These are phyloP conservation scores for Isatis lusitanica DNA, from an alignment of 441 rosid species.

Conservation along the genomic window DNA sequence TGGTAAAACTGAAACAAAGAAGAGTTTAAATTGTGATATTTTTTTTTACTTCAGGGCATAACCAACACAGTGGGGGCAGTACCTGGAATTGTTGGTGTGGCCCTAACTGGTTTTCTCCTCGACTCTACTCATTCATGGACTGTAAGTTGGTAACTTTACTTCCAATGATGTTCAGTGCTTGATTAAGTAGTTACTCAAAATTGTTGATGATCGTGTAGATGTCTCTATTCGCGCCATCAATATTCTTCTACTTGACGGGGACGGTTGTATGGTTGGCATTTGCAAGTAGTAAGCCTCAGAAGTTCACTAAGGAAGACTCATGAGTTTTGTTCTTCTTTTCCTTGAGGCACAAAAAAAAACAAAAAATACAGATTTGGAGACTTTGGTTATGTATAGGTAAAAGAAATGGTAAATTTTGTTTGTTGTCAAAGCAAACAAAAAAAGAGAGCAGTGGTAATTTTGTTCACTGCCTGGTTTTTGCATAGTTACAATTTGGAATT, in stretches of 20 bases:
- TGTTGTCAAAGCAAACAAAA: slow-evolving; percentile 3
- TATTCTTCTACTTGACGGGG: slow-evolving; percentile 91
- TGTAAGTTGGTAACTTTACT: slow-evolving; percentile 52
- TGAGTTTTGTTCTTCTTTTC: slow-evolving; percentile 22
- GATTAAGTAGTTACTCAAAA: neutral
- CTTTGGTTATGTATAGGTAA: slow-evolving; percentile 28
- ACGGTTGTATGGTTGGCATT: slow-evolving; percentile 83
- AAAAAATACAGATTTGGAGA: neutral
- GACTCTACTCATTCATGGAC: slow-evolving; percentile 96
- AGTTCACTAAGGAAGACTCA: slow-evolving; percentile 50
- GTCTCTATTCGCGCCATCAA: slow-evolving; percentile 80
- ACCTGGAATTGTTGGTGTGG: slow-evolving; percentile 91
- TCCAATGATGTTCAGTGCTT: neutral
- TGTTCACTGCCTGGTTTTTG: slow-evolving; percentile 28
- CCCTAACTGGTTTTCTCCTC: slow-evolving; percentile 85
- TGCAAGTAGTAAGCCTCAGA: slow-evolving; percentile 87
- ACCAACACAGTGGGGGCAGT: slow-evolving; percentile 92
- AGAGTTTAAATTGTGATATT: neutral
- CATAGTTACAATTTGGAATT: neutral
- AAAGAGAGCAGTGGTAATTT: slow-evolving; percentile 27
- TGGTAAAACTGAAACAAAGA: neutral
- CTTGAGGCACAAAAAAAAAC: neutral
- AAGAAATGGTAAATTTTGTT: neutral
- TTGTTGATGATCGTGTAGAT: slow-evolving; percentile 41
- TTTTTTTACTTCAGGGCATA: slow-evolving; percentile 55